Conservation (phyloP, 257 asterid genomes). For the Gentiana macrophylla region DNA sequence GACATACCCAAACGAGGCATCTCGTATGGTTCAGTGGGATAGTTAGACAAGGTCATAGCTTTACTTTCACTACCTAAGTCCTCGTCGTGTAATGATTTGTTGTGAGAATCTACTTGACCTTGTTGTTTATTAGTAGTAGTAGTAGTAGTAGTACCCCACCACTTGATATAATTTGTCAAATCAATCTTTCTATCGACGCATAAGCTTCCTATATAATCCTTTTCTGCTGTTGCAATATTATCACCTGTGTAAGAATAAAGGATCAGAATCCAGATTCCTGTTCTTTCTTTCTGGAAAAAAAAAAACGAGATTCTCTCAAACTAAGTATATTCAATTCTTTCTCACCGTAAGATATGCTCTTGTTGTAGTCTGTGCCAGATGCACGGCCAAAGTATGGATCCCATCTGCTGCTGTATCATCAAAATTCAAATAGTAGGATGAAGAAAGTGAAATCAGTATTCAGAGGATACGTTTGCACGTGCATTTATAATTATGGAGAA, state of each 20-base stretch:
- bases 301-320: background rate
- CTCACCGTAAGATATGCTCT: constrained; percentile 57
- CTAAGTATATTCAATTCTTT: background rate
- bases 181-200: constrained; percentile 77
- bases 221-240: constrained; percentile 39
- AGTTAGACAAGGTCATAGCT: constrained; percentile 41
- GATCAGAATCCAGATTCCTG: too few relatives aligned
- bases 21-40: constrained; percentile 84
- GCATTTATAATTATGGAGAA: too few relatives aligned
- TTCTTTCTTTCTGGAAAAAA: background rate
- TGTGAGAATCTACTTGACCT: constrained; percentile 43
- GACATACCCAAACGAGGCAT: constrained; percentile 71
- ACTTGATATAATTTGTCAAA: constrained; percentile 78
- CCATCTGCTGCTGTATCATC: constrained; percentile 47
- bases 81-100: constrained; percentile 65
- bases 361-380: constrained; percentile 58
- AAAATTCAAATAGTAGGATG: constrained; percentile 2
- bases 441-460: background rate
- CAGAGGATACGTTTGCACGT: too few relatives aligned
- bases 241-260: constrained; percentile 34
- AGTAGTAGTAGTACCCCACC: constrained; percentile 88
- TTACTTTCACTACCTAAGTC: constrained; percentile 62
- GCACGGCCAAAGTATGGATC: constrained; percentile 64
- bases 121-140: constrained; percentile 4
- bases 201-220: constrained; percentile 53